Conservation (phyloP, 2,329 filamentous ascomycete genomes). For the Teratosphaeria zuluensis region DNA sequence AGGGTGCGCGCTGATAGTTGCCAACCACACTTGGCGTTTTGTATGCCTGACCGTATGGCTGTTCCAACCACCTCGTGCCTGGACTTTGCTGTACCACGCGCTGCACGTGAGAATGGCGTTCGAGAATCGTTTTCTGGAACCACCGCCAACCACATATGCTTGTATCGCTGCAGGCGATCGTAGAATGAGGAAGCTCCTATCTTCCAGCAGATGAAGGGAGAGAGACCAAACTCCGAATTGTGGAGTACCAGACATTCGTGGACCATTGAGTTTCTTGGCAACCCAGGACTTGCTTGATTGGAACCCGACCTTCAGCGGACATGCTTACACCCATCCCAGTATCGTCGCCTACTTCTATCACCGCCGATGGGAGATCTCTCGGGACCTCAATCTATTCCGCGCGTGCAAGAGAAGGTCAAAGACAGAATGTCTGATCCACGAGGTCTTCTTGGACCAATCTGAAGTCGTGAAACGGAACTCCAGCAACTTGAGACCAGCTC, state of each 20-base stretch:
- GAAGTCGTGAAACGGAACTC: background rate
- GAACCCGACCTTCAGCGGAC: background rate
- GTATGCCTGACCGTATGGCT: background rate
- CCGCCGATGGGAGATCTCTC: background rate
- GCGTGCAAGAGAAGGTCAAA: background rate
- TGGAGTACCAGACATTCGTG: background rate
- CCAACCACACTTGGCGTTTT: background rate
- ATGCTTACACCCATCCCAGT: background rate
- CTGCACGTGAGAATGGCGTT: background rate
- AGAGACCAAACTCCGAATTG: background rate
- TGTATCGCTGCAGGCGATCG: background rate
- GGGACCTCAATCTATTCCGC: background rate
- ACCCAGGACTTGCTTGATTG: background rate
- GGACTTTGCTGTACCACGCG: background rate
- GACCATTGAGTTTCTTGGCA: background rate
- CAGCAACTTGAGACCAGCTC: background rate
- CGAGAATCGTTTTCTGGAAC: background rate
- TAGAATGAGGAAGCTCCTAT: background rate
- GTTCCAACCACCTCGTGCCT: background rate
- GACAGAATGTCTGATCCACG: background rate
- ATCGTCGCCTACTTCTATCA: background rate
- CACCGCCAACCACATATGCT: background rate
- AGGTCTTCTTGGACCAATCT: background rate
- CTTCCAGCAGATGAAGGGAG: background rate
- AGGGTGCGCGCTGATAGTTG: background rate